Percentiles rank a stretch among this genome's conserved stretches.
These are phyloP conservation scores for Yarrowia sp. DNA, from an alignment of 805 yeast genomes.

Conservation along the genomic window DNA sequence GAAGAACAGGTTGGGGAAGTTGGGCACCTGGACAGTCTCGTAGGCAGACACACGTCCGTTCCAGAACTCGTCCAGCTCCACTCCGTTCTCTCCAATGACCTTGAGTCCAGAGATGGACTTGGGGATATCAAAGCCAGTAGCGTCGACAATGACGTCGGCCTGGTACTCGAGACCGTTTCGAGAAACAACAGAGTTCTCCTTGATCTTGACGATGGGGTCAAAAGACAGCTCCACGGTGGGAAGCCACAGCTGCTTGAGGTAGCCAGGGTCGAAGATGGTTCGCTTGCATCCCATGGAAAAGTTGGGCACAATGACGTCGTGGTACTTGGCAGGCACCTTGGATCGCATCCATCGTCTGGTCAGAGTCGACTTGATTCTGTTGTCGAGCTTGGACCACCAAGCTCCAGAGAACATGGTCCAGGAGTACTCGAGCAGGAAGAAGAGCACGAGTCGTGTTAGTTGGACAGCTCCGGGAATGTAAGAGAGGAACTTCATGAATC, in stretches of 20 bases:
- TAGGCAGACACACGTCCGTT: slow-evolving; percentile 40
- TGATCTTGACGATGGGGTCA: slow-evolving; percentile 40
- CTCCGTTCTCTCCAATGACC: slow-evolving; percentile 40
- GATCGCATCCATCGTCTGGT: slow-evolving; percentile 15
- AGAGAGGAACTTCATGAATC: slow-evolving; percentile 20
- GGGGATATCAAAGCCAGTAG: slow-evolving; percentile 41
- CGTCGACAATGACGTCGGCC: slow-evolving; percentile 43
- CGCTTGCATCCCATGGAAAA: slow-evolving; percentile 42
- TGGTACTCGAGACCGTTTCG: slow-evolving; percentile 41
- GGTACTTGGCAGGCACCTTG: slow-evolving; percentile 30
- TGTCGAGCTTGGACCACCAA: slow-evolving; percentile 30
- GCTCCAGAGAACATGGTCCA: slow-evolving; percentile 40
- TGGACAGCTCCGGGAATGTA: slow-evolving; percentile 29
- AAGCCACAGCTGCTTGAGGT: slow-evolving; percentile 38
- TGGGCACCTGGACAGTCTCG: slow-evolving; percentile 41
- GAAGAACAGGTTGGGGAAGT: slow-evolving; percentile 42
- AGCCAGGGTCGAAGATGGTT: slow-evolving; percentile 41
- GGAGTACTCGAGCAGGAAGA: slow-evolving; percentile 39
- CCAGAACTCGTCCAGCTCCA: slow-evolving; percentile 30
- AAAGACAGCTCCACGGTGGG: slow-evolving; percentile 40
- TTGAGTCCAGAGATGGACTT: slow-evolving; percentile 31
- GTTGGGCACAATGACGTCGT: slow-evolving; percentile 40
- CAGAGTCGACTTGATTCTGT: background rate
- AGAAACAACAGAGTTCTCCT: slow-evolving; percentile 41
- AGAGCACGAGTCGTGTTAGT: slow-evolving; percentile 36